Evolutionary conservation across 2,329 filamentous ascomycete species (phyloP).

Genomic region (Fusarium sp.): DNA sequence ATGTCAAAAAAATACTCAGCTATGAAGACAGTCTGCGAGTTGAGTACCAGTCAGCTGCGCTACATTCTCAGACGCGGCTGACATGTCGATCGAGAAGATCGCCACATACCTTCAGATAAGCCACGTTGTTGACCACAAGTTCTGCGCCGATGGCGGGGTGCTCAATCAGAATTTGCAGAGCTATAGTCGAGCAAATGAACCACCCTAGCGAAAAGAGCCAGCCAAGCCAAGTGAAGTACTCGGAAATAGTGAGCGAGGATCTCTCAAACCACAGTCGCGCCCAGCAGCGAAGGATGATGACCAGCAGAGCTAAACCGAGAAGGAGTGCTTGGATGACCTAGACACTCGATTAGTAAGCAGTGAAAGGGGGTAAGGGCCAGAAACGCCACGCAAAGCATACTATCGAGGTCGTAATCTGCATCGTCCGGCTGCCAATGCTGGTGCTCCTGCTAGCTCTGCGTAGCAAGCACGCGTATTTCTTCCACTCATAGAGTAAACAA

Average conservation of each 20-base stretch:
- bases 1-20: conserved; percentile 23
- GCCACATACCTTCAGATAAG: conserved; percentile 1
- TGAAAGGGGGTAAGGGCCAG: background rate
- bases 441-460: background rate
- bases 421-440: background rate
- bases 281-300: conserved; percentile 17
- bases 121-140: background rate
- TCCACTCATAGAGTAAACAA: background rate
- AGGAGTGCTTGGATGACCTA: conserved; percentile 10
- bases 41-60: background rate
- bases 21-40: conserved; percentile 6
- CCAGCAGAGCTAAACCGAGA: background rate
- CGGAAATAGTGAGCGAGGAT: background rate
- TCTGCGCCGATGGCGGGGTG: background rate
- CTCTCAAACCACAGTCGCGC: background rate
- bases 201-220: conserved; percentile 15
- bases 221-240: conserved; percentile 12
- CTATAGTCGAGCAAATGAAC: conserved; percentile 15
- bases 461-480: background rate
- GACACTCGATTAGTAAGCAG: background rate
- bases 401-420: background rate
- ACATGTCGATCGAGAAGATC: background rate
- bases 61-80: background rate
- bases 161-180: background rate
- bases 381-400: background rate